Base-by-base conservation (phyloP, 129 eudicot species). In the Arctium minus region DNA sequence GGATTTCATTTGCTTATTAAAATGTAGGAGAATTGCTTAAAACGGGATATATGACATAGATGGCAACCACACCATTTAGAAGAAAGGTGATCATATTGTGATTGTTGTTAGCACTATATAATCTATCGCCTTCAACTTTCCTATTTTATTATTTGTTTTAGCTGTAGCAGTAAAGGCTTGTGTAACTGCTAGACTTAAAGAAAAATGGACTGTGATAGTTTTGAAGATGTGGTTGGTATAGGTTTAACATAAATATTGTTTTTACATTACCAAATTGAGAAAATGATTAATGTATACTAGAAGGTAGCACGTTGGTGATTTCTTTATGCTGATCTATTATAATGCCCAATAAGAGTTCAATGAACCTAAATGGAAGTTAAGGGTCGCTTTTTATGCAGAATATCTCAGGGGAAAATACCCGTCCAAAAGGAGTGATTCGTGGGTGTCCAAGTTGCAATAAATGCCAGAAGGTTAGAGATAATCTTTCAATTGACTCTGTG, bases 341-440 rank as follows among this genome's bases (percentile, higher is more conserved):
- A 74, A 7, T 13, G 78, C 9, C 29, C 30, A 31, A 5, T 50
- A 6, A 33, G 46, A 76, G 3, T 76, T 29, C 62, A 53, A 53
- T 53, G 71, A 76, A 7, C 50, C 68, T 48, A 7, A 44, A 22
- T 42, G 12, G 18, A 38, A 72, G 60, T 73, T 75, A 31, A 72
- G 79, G 60, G 15, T 78, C 13, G 2, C 18, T 73, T 77, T 44
- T 79, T 70, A 86, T 68, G 73, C 89, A 90, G 93, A 83, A 84
- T 74, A 78, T 36, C 8, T 76, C 86, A 33, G 53, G 69, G 72
- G 79, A 82, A 73, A 75, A 75, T 84, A 27, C 82, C 75, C 92
- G 92, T 81, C 98, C 98, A 3, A 91, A 84, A 87, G 98, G 98
- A 82, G 91, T 90, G 50, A 81, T 85, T 36, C 91, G 91, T 74